Evolutionary conservation across 345 rosid genomes (phyloP).

Genomic region (Brassica incana): DNA sequence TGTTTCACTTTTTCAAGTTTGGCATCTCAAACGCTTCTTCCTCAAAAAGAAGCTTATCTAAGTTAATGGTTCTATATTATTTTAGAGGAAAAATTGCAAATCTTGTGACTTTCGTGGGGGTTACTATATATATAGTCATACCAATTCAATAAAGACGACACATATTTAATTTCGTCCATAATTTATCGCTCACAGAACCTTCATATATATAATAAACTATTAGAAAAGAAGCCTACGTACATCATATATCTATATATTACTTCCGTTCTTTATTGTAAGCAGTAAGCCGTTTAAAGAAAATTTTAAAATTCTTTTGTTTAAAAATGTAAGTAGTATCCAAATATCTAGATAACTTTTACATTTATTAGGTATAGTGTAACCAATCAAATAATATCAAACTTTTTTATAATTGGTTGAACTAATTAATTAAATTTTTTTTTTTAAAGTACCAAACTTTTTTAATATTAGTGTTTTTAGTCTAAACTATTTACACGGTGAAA

Average conservation of each 20-base stretch:
- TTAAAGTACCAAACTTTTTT: too few relatives aligned
- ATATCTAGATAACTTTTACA: too few relatives aligned
- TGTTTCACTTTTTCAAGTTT: constrained; percentile 36
- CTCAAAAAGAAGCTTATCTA: constrained; percentile 41
- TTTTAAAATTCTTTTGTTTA: too few relatives aligned
- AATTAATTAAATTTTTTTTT: too few relatives aligned
- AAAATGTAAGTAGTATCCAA: too few relatives aligned
- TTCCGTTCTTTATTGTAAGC: too few relatives aligned
- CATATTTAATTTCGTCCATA: background rate
- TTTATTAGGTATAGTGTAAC: too few relatives aligned
- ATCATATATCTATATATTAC: background rate
- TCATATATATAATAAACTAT: background rate
- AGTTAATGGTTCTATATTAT: background rate
- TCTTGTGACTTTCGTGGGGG: background rate
- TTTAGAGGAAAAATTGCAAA: background rate
- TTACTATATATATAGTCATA: background rate
- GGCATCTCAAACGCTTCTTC: constrained; percentile 37
- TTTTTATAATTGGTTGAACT: too few relatives aligned
- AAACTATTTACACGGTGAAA: too few relatives aligned
- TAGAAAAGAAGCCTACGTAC: background rate
- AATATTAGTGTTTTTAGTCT: too few relatives aligned
- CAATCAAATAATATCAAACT: too few relatives aligned
- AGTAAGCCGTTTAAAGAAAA: too few relatives aligned
- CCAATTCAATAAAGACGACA: constrained; percentile 13
- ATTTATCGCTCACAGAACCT: background rate